phyloP scores from a whole-genome alignment of 2,329 filamentous ascomycete species.

The Aspergillus nomiae region DNA sequence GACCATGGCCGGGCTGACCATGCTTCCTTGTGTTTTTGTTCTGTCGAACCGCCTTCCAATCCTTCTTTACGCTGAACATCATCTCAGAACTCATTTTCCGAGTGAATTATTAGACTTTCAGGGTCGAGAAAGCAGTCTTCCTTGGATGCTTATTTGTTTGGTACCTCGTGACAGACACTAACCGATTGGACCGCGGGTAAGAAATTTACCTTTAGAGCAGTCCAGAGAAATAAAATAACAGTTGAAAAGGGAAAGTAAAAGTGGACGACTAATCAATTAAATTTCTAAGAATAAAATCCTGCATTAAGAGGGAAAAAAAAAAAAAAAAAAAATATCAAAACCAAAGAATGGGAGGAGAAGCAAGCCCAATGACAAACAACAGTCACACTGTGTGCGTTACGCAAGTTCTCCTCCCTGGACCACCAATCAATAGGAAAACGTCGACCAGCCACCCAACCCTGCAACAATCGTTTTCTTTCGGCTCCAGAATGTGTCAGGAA shows the following conservation, averaged over 20 bases:
- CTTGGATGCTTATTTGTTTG: background rate
- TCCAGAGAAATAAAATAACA: background rate
- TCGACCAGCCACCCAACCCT: conserved; percentile 13
- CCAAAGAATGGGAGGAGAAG: background rate
- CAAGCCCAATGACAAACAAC: background rate
- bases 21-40: background rate
- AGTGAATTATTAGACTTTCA: background rate
- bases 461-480: conserved; percentile 1
- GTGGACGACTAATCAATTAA: background rate
- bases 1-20: background rate
- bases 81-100: background rate
- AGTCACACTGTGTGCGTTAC: background rate
- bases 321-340: background rate
- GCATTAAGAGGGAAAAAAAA: background rate
- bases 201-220: background rate
- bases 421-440: background rate
- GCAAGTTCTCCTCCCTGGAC: conserved; percentile 7
- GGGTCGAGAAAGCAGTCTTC: background rate
- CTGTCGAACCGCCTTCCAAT: background rate
- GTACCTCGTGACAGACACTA: background rate
- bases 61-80: background rate
- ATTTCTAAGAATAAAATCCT: conserved; percentile 6
- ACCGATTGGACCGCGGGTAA: conserved; percentile 1
- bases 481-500: conserved; percentile 2
- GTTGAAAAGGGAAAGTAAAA: background rate